Evolutionary conservation across 1,284 basidiomycete genomes (phyloP), one percentile per base, ranked within the genome.

Genomic region (Xerocomus cyaneibrunnescens): DNA sequence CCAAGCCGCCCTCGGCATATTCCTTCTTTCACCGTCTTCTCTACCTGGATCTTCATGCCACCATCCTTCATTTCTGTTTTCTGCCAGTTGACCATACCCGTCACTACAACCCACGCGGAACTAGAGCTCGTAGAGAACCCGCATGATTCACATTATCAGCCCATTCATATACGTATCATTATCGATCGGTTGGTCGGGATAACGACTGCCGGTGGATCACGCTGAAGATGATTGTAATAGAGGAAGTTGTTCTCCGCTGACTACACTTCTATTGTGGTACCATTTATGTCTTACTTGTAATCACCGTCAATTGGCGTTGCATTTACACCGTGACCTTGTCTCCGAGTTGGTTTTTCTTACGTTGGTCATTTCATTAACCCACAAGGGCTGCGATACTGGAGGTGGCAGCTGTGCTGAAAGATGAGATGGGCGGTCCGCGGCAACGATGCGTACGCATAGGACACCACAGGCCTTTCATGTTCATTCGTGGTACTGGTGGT

Each of bases 281-380:
- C 14, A 19, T 7, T 25, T 13, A 36, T 39, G 35, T 30, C 12
- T 28, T 28, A 23, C 23, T 22, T 36, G 31, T 52, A 36, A 53
- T 53, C 23, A 36, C 52, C 52, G 44, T 53, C 13, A 16, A 37
- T 19, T n/a, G 32, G 52, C 19, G 28, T 31, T 27, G 22, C 38
- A 52, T 17, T 17, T 17, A 34, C 32, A 34, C 6, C n/a, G 17
- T n/a, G n/a, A 34, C 32, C 7, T 34, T 8, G 6, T 34, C 32
- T 16, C 3, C n/a, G 3, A 17, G 16, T 13, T 16, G 19, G 8
- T 6, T 27, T 34, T 36, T 25, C 16, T 54, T 28, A 43, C 28
- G 48, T 42, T 21, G 5, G n/a, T 44, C 16, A 6, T 22, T 32
- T 31, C 41, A 43, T 44, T n/a, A 22, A 44, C 22, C 42, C 42